phyloP scores from a whole-genome alignment of 441 rosid species.

The Kokia cookei region DNA sequence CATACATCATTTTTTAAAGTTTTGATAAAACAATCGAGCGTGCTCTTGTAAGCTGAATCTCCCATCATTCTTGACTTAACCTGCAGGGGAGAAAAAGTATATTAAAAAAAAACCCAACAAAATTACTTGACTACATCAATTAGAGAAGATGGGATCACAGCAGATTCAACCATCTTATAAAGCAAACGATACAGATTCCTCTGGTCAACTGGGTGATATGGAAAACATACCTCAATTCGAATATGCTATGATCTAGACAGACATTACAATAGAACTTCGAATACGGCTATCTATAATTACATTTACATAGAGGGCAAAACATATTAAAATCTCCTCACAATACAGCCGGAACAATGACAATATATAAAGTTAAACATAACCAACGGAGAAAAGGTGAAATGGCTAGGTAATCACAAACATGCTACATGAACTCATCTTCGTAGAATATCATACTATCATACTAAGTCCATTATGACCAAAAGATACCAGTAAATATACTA shows the following conservation, averaged over 20 bases:
- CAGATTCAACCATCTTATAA: neutral
- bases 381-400: neutral
- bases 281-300: neutral
- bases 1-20: slow-evolving; percentile 86
- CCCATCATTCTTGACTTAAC: slow-evolving; percentile 99
- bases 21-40: slow-evolving; percentile 87
- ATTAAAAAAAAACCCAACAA: neutral
- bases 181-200: neutral
- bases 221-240: slow-evolving; percentile 3
- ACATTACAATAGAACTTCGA: neutral
- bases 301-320: neutral
- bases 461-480: neutral
- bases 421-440: neutral
- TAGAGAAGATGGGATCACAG: neutral
- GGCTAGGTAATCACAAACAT: neutral
- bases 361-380: neutral
- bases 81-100: slow-evolving; percentile 29
- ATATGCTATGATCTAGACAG: neutral
- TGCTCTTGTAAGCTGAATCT: slow-evolving; percentile 85
- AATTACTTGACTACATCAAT: neutral
- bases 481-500: neutral
- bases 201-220: neutral
- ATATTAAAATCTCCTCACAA: neutral
- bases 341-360: neutral
- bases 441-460: slow-evolving; percentile 4